These are phyloP conservation scores for Colletotrichum aenigma DNA, from an alignment of 2,329 filamentous ascomycete species.

Conservation along the genomic window DNA sequence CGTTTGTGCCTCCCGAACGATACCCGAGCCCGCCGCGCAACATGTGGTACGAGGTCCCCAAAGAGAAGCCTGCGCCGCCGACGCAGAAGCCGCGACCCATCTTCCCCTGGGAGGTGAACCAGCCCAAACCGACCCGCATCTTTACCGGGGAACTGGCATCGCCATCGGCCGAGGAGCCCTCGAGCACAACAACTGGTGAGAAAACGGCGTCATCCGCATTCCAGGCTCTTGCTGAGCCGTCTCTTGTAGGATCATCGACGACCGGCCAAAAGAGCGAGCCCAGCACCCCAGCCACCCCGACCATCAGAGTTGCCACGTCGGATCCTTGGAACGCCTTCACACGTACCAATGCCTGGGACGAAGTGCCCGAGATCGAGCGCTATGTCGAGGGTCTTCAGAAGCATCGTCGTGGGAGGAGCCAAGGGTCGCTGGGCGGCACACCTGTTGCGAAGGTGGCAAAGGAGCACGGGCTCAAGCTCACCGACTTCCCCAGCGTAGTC, in stretches of 20 bases:
- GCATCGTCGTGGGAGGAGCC: slow-evolving; percentile 47
- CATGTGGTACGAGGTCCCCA: slow-evolving; percentile 88
- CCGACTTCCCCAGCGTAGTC: slow-evolving; percentile 82
- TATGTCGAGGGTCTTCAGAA: slow-evolving; percentile 83
- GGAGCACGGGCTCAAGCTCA: slow-evolving; percentile 66
- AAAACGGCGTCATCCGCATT: slow-evolving; percentile 18
- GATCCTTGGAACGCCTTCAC: slow-evolving; percentile 76
- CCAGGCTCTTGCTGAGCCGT: slow-evolving; percentile 34
- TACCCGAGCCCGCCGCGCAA: slow-evolving; percentile 85
- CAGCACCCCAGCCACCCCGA: slow-evolving; percentile 53
- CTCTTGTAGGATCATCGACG: slow-evolving; percentile 35
- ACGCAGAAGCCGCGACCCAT: slow-evolving; percentile 68
- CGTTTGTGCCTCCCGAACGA: slow-evolving; percentile 76
- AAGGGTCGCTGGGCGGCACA: slow-evolving; percentile 20
- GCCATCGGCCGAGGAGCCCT: slow-evolving; percentile 29
- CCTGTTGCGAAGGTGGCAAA: slow-evolving; percentile 26
- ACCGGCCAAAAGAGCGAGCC: slow-evolving; percentile 41
- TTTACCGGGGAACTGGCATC: slow-evolving; percentile 48
- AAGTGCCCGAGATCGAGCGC: slow-evolving; percentile 82
- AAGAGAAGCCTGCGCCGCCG: slow-evolving; percentile 58
- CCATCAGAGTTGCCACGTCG: slow-evolving; percentile 48
- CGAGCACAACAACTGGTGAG: slow-evolving; percentile 28
- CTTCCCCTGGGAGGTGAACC: slow-evolving; percentile 88
- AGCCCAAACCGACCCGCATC: slow-evolving; percentile 65
- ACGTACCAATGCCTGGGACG: slow-evolving; percentile 92